phyloP scores from a whole-genome alignment of 768 basidiomycete species.

The Russula emetica region DNA sequence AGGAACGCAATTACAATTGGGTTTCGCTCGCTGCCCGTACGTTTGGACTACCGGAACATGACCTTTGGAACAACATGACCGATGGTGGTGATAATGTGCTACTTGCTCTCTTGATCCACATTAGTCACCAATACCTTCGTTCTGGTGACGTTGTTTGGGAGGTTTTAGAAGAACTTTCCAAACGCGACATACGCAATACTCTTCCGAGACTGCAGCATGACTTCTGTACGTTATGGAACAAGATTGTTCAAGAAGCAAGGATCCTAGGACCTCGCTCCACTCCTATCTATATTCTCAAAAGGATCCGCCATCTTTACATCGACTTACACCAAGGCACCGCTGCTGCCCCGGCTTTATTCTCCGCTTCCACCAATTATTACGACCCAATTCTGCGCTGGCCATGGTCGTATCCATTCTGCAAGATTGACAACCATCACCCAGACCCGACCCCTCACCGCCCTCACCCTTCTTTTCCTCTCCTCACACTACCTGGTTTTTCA shows the following conservation, averaged over 20 bases:
- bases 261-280: rapidly evolving
- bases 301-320: not conserved
- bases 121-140: not conserved
- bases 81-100: not conserved
- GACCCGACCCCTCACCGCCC: not conserved
- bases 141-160: rapidly evolving
- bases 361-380: not conserved
- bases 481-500: no score
- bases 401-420: not conserved
- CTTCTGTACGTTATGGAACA: not conserved
- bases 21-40: not conserved
- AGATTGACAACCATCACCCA: not conserved
- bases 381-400: not conserved
- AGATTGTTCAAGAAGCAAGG: not conserved
- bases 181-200: not conserved
- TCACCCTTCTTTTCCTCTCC: no score
- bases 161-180: not conserved
- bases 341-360: not conserved
- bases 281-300: not conserved
- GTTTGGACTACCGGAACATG: not conserved
- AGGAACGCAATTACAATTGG: not conserved
- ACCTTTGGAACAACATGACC: not conserved
- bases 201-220: not conserved
- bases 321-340: not conserved
- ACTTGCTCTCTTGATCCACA: not conserved